These are phyloP conservation scores for Debaryomyces castellii DNA, from an alignment of 805 yeast species.

Conservation along the genomic window DNA sequence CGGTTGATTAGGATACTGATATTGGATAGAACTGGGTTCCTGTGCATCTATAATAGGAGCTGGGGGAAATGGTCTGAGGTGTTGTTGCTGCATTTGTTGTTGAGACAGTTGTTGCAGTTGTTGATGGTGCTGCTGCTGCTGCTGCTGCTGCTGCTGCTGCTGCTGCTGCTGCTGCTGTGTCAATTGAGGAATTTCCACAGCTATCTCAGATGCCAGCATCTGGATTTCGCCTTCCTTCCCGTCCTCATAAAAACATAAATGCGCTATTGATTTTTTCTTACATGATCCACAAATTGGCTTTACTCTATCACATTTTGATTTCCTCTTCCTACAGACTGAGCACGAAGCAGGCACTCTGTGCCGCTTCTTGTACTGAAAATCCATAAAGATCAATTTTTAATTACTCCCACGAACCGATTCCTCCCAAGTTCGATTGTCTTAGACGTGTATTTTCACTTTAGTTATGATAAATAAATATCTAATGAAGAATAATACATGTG, in stretches of 20 bases:
- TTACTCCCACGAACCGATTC: no score
- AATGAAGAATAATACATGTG: no score
- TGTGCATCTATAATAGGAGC: not conserved
- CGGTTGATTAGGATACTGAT: not conserved
- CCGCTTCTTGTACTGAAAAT: conserved; percentile 28
- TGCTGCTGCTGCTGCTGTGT: not conserved
- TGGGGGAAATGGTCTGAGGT: not conserved
- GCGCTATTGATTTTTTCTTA: conserved; percentile 42
- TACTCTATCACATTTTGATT: conserved; percentile 42
- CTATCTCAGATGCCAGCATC: not conserved
- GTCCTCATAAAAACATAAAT: conserved; percentile 38
- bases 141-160: not conserved
- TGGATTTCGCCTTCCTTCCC: not conserved
- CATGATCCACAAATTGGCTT: conserved; percentile 45
- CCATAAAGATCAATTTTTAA: conserved; percentile 16
- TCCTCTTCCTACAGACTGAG: conserved; percentile 43
- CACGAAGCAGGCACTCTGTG: conserved; percentile 44
- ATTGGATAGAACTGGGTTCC: not conserved
- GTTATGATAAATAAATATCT: no score
- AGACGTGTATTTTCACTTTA: no score
- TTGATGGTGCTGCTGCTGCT: conserved; percentile 6
- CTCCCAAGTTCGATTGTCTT: no score
- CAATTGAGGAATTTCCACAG: not conserved
- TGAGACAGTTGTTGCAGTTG: conserved; percentile 1
- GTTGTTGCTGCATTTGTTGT: conserved; percentile 1